phyloP scores from a whole-genome alignment of 768 basidiomycete genomes.

The Naganishia onofrii region DNA sequence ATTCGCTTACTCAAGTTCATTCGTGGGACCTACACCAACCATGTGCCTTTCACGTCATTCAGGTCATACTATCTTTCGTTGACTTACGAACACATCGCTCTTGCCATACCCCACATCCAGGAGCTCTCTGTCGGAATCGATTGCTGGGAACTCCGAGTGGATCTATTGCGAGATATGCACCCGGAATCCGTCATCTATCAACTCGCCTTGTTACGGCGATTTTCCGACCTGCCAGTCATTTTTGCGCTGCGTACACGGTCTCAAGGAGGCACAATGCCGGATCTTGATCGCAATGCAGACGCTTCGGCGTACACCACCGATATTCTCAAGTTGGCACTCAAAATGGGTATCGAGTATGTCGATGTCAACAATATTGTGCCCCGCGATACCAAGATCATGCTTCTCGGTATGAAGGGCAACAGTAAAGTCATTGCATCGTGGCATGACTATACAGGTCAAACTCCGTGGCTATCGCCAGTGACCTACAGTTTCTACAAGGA shows the following conservation, averaged over 20 bases:
- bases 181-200: conserved; percentile 56
- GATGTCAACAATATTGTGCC: conserved; percentile 83
- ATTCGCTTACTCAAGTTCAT: conserved; percentile 31
- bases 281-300: conserved; percentile 67
- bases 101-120: conserved; percentile 30
- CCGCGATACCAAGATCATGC: conserved; percentile 60
- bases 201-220: conserved; percentile 70
- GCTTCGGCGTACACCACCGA: conserved; percentile 73
- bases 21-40: conserved; percentile 31
- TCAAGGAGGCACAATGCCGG: conserved; percentile 92
- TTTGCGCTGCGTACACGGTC: conserved; percentile 83
- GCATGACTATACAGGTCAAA: conserved; percentile 82
- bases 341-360: conserved; percentile 80
- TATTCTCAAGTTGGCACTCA: conserved; percentile 52
- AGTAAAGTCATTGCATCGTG: conserved; percentile 86
- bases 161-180: conserved; percentile 20
- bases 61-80: conserved; percentile 27
- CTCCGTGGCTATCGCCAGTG: conserved; percentile 7
- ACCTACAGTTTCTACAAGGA: conserved; percentile 23
- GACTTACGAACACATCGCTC: conserved; percentile 30
- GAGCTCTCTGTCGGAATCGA: conserved; percentile 31
- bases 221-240: conserved; percentile 78
- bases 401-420: conserved; percentile 64
- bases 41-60: conserved; percentile 24
- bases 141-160: conserved; percentile 31